These are phyloP conservation scores for Madurella mycetomatis DNA, from an alignment of 2,329 filamentous ascomycete genomes.

Conservation along the genomic window DNA sequence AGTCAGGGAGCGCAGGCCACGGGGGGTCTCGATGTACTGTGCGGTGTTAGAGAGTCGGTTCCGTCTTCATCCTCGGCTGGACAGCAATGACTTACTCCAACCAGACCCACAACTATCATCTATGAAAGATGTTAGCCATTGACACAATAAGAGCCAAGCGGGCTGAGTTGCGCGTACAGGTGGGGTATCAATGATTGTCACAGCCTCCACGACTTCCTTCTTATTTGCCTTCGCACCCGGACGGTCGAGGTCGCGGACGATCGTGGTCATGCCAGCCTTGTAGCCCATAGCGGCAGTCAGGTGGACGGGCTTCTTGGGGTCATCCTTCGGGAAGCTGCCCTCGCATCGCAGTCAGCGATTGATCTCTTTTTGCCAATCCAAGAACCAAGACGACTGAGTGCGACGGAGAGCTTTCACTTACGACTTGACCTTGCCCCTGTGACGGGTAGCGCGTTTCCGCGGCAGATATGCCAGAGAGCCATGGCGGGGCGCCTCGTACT, in stretches of 20 bases:
- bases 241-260: constrained; percentile 98
- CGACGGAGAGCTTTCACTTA: constrained; percentile 47
- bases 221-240: constrained; percentile 99
- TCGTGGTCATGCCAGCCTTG: constrained; percentile 99
- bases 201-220: constrained; percentile 92
- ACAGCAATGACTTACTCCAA: constrained; percentile 53
- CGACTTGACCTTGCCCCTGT: constrained; percentile 98
- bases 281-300: constrained; percentile 97
- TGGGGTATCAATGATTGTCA: constrained; percentile 85
- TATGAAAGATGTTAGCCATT: constrained; percentile 68
- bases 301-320: constrained; percentile 99
- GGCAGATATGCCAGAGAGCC: constrained; percentile 86
- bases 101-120: constrained; percentile 99
- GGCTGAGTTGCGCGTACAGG: constrained; percentile 87
- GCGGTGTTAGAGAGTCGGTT: constrained; percentile 16
- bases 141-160: constrained; percentile 64
- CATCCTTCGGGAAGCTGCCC: constrained; percentile 96
- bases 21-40: constrained; percentile 95
- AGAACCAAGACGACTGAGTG: constrained; percentile 4
- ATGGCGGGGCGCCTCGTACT: constrained; percentile 57
- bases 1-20: constrained; percentile 97
- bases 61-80: constrained; percentile 21
- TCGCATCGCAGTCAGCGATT: constrained; percentile 16
- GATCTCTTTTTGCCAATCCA: constrained; percentile 8
- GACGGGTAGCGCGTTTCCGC: constrained; percentile 87